A percentile compares a stretch with the other conserved stretches of the same genome.
These are phyloP conservation scores for Phytophthora cactorum DNA, from an alignment of 352 stramenopile genomes.

Conservation along the genomic window DNA sequence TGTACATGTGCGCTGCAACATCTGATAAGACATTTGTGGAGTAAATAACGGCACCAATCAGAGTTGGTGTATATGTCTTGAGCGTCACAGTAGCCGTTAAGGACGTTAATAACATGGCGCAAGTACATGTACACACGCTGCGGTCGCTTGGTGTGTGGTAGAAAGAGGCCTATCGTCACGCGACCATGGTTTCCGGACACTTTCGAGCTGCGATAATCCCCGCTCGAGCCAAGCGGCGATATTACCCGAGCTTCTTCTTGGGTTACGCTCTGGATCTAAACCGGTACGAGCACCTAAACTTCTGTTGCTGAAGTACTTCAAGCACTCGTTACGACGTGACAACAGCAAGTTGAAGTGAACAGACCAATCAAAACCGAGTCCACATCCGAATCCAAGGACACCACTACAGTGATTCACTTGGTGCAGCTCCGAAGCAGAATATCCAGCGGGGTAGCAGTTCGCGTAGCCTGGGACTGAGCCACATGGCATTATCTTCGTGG, in stretches of 20 bases:
- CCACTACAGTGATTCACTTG: no score
- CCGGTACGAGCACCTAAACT: conserved; percentile 1
- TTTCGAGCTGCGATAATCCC: conserved; percentile 1
- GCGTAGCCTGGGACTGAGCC: background rate
- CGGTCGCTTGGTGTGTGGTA: background rate
- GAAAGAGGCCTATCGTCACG: background rate
- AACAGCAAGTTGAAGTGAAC: conserved; percentile 35
- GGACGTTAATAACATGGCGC: background rate
- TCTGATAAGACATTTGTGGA: background rate
- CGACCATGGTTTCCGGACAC: conserved; percentile 9
- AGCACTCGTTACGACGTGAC: conserved; percentile 4
- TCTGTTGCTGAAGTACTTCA: background rate
- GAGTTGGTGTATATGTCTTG: no score
- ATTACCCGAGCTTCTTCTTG: no score
- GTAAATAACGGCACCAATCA: background rate
- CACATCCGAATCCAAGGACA: background rate
- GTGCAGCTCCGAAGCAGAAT: conserved; percentile 11
- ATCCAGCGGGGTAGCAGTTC: conserved; percentile 11
- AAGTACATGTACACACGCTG: no score
- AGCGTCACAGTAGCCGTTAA: background rate
- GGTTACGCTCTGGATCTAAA: conserved; percentile 8
- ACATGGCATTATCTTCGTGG: conserved; percentile 11
- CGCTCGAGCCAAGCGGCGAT: no score
- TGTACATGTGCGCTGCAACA: background rate
- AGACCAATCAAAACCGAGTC: conserved; percentile 17